A percentile compares a stretch with the other conserved stretches of the same genome.
These are phyloP conservation scores for Actinidia chinensis DNA, from an alignment of 179 eudicot genomes.

Conservation along the genomic window DNA sequence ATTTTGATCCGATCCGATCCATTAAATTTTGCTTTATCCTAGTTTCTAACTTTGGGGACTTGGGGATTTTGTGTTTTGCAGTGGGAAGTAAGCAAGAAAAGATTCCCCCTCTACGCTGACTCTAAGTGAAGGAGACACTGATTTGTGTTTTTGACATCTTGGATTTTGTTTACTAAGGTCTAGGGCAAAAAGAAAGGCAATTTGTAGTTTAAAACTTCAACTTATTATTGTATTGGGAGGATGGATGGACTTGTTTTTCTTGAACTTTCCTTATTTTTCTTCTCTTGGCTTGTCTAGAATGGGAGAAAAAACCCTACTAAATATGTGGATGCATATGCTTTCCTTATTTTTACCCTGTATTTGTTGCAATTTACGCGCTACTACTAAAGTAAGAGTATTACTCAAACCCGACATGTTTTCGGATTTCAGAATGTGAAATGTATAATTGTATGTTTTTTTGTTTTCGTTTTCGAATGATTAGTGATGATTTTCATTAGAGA, in stretches of 20 bases:
- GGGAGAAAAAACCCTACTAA: background rate
- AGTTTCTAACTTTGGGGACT: background rate
- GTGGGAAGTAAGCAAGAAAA: conserved; percentile 53
- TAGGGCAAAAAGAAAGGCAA: background rate
- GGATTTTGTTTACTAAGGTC: conserved; percentile 7
- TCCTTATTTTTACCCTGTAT: background rate
- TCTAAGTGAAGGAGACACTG: conserved; percentile 22
- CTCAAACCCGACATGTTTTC: background rate
- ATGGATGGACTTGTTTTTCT: conserved; percentile 3
- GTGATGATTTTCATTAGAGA: too few species aligned
- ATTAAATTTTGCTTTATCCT: background rate
- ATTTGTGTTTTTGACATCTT: conserved; percentile 10
- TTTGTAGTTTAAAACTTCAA: background rate
- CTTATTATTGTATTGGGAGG: background rate
- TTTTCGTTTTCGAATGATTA: too few species aligned
- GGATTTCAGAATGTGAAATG: background rate
- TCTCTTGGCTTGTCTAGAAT: background rate
- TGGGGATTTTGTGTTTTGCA: conserved; percentile 21
- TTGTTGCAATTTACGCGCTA: background rate
- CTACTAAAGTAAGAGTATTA: background rate
- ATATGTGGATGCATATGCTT: background rate
- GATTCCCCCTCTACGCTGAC: conserved; percentile 28
- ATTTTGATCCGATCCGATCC: background rate
- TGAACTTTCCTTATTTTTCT: background rate
- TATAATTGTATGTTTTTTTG: background rate